Evolutionary conservation across 108 stramenopile genomes (phyloP).

Genomic region (Cyclotella distinguenda): DNA sequence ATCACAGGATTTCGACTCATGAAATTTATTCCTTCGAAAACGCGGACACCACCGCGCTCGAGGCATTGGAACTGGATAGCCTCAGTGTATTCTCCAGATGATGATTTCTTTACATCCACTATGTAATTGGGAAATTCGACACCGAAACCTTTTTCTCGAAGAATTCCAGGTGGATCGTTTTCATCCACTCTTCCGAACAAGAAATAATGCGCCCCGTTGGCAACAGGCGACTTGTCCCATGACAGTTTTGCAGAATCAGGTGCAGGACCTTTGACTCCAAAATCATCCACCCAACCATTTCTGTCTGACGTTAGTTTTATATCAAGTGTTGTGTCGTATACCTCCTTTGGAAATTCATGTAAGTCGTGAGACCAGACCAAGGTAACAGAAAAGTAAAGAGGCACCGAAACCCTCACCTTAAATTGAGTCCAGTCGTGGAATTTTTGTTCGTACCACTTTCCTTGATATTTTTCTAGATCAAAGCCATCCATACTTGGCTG

Average conservation of each 20-base stretch:
- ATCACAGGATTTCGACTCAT: constrained; percentile 82
- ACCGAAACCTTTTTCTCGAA: constrained; percentile 87
- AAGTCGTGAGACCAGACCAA: background rate
- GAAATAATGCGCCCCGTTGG: constrained; percentile 92
- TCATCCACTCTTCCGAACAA: constrained; percentile 88
- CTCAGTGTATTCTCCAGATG: constrained; percentile 82
- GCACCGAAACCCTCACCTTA: constrained; percentile 20
- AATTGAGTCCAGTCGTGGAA: constrained; percentile 95
- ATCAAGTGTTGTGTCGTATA: constrained; percentile 89
- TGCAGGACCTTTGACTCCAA: constrained; percentile 85
- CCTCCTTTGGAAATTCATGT: constrained; percentile 49
- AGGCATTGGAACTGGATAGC: constrained; percentile 93
- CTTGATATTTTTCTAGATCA: constrained; percentile 86
- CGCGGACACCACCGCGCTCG: constrained; percentile 88
- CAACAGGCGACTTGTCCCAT: constrained; percentile 90
- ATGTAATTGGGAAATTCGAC: constrained; percentile 93
- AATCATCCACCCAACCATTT: constrained; percentile 88
- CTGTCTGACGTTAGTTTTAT: constrained; percentile 64
- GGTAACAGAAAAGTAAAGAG: background rate
- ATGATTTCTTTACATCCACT: constrained; percentile 78
- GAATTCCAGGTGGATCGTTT: constrained; percentile 79
- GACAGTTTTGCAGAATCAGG: constrained; percentile 75
- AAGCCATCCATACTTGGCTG: constrained; percentile 87
- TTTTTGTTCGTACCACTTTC: constrained; percentile 89
- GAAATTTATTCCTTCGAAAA: constrained; percentile 95